Conservation (phyloP, 257 asterid species). For the Eustoma russellianum region DNA sequence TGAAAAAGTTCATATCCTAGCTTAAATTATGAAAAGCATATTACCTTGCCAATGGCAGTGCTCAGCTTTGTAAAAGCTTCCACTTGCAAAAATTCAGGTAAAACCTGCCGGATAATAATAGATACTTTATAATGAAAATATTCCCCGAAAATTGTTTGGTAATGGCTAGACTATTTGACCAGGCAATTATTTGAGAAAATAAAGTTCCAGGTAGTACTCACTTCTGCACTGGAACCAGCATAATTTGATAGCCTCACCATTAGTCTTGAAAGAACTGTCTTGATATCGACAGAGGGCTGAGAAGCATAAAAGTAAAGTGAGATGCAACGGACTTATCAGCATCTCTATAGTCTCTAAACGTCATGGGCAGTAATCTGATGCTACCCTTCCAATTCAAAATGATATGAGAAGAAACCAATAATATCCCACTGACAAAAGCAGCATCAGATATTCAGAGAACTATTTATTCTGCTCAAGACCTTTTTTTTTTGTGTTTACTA, state of each 20-base stretch:
- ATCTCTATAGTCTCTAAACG: background rate
- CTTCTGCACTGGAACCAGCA: conserved; percentile 93
- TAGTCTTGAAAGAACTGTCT: conserved; percentile 87
- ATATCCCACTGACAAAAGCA: no score
- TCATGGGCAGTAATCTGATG: background rate
- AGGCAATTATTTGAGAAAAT: background rate
- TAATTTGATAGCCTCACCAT: conserved; percentile 98
- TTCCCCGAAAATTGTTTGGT: conserved; percentile 3
- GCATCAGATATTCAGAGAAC: no score
- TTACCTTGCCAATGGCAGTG: conserved; percentile 84
- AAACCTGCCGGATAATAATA: conserved; percentile 57
- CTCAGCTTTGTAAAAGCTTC: conserved; percentile 95
- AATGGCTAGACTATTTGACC: background rate
- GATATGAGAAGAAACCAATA: no score
- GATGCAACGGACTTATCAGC: background rate
- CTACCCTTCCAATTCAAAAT: no score
- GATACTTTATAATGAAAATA: conserved; percentile 11
- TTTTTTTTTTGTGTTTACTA: no score
- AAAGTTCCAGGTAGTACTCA: conserved; percentile 24
- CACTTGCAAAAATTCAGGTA: conserved; percentile 93
- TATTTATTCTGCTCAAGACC: no score
- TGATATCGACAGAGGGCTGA: conserved; percentile 89
- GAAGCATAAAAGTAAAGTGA: conserved; percentile 19
- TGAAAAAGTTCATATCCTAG: no score
- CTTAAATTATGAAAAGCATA: conserved; percentile 6